Conservation (phyloP, 257 asterid species). For the Knoxia roxburghii region DNA sequence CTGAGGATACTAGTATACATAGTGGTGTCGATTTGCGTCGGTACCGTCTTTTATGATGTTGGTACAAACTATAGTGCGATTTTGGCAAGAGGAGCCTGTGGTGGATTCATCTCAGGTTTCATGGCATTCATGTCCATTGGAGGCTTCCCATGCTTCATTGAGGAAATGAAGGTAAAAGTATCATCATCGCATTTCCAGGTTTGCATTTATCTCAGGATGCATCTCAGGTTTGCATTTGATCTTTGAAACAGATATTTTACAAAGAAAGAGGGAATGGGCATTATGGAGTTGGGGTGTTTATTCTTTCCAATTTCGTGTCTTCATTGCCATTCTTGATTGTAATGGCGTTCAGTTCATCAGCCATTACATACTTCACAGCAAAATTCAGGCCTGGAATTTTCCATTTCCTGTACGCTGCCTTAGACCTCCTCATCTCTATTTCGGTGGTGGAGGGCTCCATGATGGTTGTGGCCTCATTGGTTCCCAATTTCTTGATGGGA, state of each 20-base stretch:
- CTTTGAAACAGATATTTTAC: constrained; percentile 49
- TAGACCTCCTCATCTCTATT: constrained; percentile 56
- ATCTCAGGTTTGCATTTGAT: constrained; percentile 3
- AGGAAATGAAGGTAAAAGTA: constrained; percentile 79
- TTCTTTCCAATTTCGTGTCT: constrained; percentile 68
- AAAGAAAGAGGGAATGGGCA: constrained; percentile 74
- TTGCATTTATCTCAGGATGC: too few species aligned
- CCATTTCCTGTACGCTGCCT: constrained; percentile 46
- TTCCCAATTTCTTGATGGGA: constrained; percentile 90
- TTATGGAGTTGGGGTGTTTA: constrained; percentile 73
- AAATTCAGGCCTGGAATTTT: constrained; percentile 62
- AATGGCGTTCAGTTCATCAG: constrained; percentile 52
- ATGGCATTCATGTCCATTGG: constrained; percentile 97
- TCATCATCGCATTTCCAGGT: neutral
- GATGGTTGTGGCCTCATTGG: constrained; percentile 88
- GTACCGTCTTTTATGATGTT: constrained; percentile 65
- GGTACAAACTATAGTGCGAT: constrained; percentile 52
- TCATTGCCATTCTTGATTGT: constrained; percentile 64
- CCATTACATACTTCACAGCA: constrained; percentile 63
- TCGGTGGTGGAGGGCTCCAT: constrained; percentile 82
- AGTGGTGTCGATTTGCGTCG: constrained; percentile 52
- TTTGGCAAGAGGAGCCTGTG: constrained; percentile 77
- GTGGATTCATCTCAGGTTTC: constrained; percentile 80
- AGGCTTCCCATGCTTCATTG: constrained; percentile 93
- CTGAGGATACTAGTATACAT: constrained; percentile 59